Evolutionary conservation across 1,284 basidiomycete genomes (phyloP), one percentile per base, ranked within the genome.

Genomic region (Puccinia novopanici): DNA sequence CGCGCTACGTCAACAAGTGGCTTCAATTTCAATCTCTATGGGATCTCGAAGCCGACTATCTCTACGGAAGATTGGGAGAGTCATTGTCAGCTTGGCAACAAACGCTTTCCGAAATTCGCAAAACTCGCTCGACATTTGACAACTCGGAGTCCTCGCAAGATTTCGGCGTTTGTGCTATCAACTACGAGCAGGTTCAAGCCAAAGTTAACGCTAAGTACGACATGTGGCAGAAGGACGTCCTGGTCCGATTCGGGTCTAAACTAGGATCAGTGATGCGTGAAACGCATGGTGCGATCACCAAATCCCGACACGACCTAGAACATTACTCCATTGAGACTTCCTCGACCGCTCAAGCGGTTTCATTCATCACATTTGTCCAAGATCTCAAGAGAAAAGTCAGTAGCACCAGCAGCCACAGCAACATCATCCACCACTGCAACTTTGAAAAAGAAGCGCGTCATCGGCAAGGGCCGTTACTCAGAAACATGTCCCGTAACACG

Each of bases 191-290:
- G 85, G 96, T 98, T 27, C 97, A 99, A 87, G 91, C 93, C 75
- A 91, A 95, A 83, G 96, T 99, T 84, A 98, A 98, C 85, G 93
- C 95, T 81, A 98, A 98, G 88, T 98, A 98, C 86, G 97, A 99
- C 85, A 89, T 93, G 10, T 98, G 96, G 96, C 95, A 99, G 88
- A 89, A 92, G 82, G 97, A 98, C 84, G 93, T 99, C 82, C 88
- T 98, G 82, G 91, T 91, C 82, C 89, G 93, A 65, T 98, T 98
- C 84, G 97, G 96, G 8, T 89, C 90, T 82, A 97, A 97, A 88
- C 89, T 98, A 79, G 93, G 93, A 9, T 91, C 91, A 81, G 91
- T 91, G 75, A 98, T 99, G 94, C 95, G 95, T 87, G 95, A 98
- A 86, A 93, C 95, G 88, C 93, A 99, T 86, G 91, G 93, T 19